Evolutionary conservation across 345 rosid species (phyloP), one percentile per base, ranked within the genome.

Genomic region (Populus simonii): DNA sequence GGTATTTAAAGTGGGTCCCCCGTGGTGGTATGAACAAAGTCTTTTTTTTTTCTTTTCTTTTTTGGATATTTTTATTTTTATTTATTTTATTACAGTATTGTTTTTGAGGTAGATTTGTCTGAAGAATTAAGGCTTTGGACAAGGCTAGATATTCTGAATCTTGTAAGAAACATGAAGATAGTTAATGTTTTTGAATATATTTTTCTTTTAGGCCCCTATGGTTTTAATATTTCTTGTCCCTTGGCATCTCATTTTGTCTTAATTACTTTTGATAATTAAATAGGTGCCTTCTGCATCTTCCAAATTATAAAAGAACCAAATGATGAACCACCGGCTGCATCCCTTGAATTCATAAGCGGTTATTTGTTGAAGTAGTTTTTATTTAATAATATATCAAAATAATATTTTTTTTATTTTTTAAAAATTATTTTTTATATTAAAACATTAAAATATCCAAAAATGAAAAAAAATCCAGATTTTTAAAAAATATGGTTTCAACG

Each of bases 1-100:
- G 74, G 13, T 39, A 51, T 49, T 33, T 16, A 27, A 66, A 18
- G 66, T 25, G 83, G 76, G 49, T 55, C 83, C 75, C 75, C 66
- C 78, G 3, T 23, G 17, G 12, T 35, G 11, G 25, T 4, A 66
- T 67, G 49, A 33, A 6, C 9, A 20, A 10, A 5, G 55, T 43
- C 1, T 2, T 15, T 70, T 68, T 35, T 18, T 25, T 59, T 4
- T 9, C 7, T 41, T 41, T 41, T 43, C 47, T 43, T 43, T 43
- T 43, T 13, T 43, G 45, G 45, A 41, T 10, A 33, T 33, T 33
- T 33, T 33, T 33, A 33, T 38, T 35, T 57, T 39, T 6, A 36
- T 57, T 53, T 55, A 17, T 57, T 68, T 45, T 27, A 15, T 15
- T 29, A 0, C 1, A 3, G 45, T 13, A 43, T 73, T 59, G 47